These are phyloP conservation scores for Lagenidium sp. DNA, from an alignment of 352 stramenopile species.

Conservation along the genomic window DNA sequence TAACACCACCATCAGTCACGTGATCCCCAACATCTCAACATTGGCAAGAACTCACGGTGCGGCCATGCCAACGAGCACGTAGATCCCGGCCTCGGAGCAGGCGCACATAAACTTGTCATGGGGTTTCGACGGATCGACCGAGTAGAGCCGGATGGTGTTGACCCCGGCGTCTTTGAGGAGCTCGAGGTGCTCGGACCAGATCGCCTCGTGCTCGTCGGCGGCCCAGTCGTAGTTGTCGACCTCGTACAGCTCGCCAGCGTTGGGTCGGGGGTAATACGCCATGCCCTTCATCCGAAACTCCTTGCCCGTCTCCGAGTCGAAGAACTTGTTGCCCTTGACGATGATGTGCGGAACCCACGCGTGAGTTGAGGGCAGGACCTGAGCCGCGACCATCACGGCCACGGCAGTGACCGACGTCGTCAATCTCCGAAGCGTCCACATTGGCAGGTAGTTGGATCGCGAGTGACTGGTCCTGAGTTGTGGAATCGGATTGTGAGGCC, in stretches of 20 bases:
- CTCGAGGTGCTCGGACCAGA: conserved; percentile 45
- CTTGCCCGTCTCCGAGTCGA: conserved; percentile 46
- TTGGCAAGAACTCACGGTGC: conserved; percentile 28
- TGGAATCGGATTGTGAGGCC: no score
- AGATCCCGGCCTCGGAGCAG: conserved; percentile 54
- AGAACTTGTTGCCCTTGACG: conserved; percentile 78
- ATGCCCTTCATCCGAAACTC: conserved; percentile 71
- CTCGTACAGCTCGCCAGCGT: conserved; percentile 34
- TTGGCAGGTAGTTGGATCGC: no score
- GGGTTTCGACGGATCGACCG: conserved; percentile 38
- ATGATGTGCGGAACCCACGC: conserved; percentile 46
- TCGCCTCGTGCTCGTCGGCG: conserved; percentile 39
- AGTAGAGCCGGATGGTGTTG: conserved; percentile 63
- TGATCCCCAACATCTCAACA: not conserved
- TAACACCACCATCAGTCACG: not conserved
- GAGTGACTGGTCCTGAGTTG: no score
- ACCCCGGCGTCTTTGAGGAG: conserved; percentile 44
- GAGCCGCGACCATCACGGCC: no score
- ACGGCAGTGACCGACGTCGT: no score
- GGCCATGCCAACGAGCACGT: conserved; percentile 54
- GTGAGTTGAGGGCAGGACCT: no score
- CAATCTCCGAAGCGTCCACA: no score
- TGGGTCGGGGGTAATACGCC: conserved; percentile 62
- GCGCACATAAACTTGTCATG: conserved; percentile 82
- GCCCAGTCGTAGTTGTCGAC: conserved; percentile 59